phyloP scores from a whole-genome alignment of 345 rosid genomes.

The Cardiospermum halicacabum region DNA sequence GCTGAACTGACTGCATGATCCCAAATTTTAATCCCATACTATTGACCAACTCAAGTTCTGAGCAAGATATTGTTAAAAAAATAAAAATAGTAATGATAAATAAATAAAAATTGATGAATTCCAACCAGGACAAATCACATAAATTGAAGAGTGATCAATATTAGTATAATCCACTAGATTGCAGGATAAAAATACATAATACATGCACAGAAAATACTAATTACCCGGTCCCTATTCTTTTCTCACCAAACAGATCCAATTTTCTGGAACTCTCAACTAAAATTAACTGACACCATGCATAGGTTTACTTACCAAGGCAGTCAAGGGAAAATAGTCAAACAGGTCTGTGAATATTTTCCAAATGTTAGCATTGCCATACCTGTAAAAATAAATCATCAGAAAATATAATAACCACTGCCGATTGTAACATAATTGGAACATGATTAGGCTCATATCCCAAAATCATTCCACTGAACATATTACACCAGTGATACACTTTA shows the following conservation, averaged over 20 bases:
- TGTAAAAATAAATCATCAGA: conserved; percentile 32
- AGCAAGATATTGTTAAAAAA: not conserved
- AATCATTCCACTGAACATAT: conserved; percentile 4
- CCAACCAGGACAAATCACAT: not conserved
- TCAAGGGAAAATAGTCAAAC: conserved; percentile 95
- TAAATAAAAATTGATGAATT: no score
- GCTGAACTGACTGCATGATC: not conserved
- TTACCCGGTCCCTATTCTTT: not conserved
- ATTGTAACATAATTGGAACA: conserved; percentile 2
- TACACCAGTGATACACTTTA: not conserved
- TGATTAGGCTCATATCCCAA: not conserved
- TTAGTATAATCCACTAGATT: not conserved
- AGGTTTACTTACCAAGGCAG: conserved; percentile 78
- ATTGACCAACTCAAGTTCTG: not conserved
- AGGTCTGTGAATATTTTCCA: conserved; percentile 98
- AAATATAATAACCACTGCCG: conserved; percentile 2
- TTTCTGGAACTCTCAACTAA: not conserved
- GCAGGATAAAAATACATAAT: conserved; percentile 6
- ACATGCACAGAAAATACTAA: not conserved
- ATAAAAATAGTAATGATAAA: not conserved
- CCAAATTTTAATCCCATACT: not conserved
- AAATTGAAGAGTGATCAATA: not conserved
- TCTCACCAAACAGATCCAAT: not conserved
- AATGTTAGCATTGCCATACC: conserved; percentile 97
- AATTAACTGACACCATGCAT: conserved; percentile 3